phyloP scores from a whole-genome alignment of 2,329 filamentous ascomycete genomes.

The Exophiala bonariae region DNA sequence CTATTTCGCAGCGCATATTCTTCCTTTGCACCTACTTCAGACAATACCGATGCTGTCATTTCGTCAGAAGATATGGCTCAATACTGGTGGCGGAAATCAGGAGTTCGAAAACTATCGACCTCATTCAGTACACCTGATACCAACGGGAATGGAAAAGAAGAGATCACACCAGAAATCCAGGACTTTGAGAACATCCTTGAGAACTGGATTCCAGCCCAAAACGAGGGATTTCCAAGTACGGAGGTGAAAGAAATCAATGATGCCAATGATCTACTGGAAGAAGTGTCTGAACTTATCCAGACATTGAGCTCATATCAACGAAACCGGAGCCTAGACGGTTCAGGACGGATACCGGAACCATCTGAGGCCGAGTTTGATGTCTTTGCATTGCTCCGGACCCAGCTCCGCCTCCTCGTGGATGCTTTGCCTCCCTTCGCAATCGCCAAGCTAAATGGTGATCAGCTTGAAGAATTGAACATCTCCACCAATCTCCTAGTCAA shows the following conservation, averaged over 20 bases:
- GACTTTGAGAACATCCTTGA: slow-evolving; percentile 44
- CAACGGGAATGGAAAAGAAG: slow-evolving; percentile 24
- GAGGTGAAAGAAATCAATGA: slow-evolving; percentile 43
- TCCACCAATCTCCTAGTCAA: slow-evolving; percentile 75
- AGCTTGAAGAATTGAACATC: slow-evolving; percentile 78
- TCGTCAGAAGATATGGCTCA: slow-evolving; percentile 42
- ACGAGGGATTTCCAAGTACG: slow-evolving; percentile 24
- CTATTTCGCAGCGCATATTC: slow-evolving; percentile 47
- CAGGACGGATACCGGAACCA: slow-evolving; percentile 52
- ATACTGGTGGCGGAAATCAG: slow-evolving; percentile 48
- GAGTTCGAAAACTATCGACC: slow-evolving; percentile 36
- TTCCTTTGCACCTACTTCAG: slow-evolving; percentile 49
- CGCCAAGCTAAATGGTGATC: slow-evolving; percentile 81
- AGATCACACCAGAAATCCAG: slow-evolving; percentile 35
- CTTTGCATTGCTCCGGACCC: slow-evolving; percentile 74
- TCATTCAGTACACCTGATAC: slow-evolving; percentile 10
- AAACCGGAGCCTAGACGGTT: slow-evolving; percentile 53
- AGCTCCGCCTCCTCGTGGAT: slow-evolving; percentile 71
- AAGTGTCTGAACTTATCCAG: slow-evolving; percentile 61
- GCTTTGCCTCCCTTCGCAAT: slow-evolving; percentile 81
- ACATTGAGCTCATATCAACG: slow-evolving; percentile 63
- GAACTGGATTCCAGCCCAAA: slow-evolving; percentile 39
- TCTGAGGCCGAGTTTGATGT: slow-evolving; percentile 56
- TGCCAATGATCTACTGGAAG: slow-evolving; percentile 52
- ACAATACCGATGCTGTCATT: slow-evolving; percentile 46